phyloP scores from a whole-genome alignment of 148 eudicot species.

The Silene latifolia region DNA sequence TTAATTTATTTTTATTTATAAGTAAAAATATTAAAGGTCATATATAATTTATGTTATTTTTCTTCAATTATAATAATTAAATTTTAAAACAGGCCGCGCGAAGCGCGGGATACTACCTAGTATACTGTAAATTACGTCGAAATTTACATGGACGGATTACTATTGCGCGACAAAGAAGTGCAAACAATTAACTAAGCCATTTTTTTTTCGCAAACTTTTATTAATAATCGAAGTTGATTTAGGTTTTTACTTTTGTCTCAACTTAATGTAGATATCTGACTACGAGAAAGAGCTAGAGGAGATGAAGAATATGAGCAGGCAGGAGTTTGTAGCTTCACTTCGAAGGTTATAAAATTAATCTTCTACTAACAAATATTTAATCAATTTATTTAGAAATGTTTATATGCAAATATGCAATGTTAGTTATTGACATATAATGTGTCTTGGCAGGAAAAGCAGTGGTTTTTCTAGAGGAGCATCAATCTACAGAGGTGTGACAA shows the following conservation, averaged over 20 bases:
- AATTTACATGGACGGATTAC: background rate
- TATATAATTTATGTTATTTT: too few relatives aligned
- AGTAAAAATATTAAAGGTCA: too few relatives aligned
- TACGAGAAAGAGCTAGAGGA: slow-evolving; percentile 78
- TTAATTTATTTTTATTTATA: too few relatives aligned
- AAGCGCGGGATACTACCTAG: too few relatives aligned
- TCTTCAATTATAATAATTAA: too few relatives aligned
- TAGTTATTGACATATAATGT: background rate
- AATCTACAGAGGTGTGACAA: slow-evolving; percentile 81
- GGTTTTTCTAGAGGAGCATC: slow-evolving; percentile 93
- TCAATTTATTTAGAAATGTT: background rate
- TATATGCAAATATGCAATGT: background rate
- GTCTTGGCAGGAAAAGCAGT: slow-evolving; percentile 57
- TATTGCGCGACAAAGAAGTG: background rate
- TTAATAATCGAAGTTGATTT: background rate
- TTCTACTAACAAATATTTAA: background rate
- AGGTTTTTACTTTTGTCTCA: too few relatives aligned
- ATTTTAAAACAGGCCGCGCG: too few relatives aligned
- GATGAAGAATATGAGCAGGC: slow-evolving; percentile 87
- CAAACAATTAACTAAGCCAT: background rate
- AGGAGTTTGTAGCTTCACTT: slow-evolving; percentile 91
- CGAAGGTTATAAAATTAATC: slow-evolving; percentile 49
- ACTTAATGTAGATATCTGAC: slow-evolving; percentile 30
- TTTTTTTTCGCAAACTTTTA: background rate
- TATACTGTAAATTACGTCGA: background rate